A percentile compares a stretch with the other conserved stretches of the same genome.
Evolutionary conservation across 805 yeast species (phyloP).

Genomic region (Starmerella vaccinii): DNA sequence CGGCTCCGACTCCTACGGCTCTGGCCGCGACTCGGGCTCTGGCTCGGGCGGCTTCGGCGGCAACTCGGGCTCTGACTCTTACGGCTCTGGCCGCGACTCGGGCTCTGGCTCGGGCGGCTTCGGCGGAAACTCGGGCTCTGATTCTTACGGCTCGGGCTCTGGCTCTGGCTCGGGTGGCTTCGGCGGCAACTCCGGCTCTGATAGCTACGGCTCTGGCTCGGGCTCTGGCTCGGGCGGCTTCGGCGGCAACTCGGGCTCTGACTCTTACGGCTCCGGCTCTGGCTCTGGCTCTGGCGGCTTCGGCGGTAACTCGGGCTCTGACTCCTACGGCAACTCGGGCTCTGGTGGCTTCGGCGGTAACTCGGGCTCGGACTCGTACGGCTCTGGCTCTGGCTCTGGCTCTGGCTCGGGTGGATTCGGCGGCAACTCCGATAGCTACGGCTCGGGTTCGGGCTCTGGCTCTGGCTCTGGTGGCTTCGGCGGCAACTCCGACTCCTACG

Average conservation of each 20-base stretch:
- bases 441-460: constrained; percentile 10
- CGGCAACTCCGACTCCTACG: constrained; percentile 18
- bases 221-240: constrained; percentile 18
- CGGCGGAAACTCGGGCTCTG: constrained; percentile 27
- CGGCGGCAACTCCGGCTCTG: constrained; percentile 7
- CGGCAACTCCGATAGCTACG: constrained; percentile 22
- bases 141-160: constrained; percentile 28
- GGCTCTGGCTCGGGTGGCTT: constrained; percentile 14
- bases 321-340: constrained; percentile 26
- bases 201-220: constrained; percentile 11
- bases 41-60: constrained; percentile 12
- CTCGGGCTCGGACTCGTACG: constrained; percentile 14
- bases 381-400: constrained; percentile 24
- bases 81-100: constrained; percentile 24
- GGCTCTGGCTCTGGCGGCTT: constrained; percentile 30
- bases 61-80: constrained; percentile 9
- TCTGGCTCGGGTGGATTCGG: constrained; percentile 31
- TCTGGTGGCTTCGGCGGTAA: constrained; percentile 4
- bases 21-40: constrained; percentile 22
- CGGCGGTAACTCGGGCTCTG: constrained; percentile 17
- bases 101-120: constrained; percentile 11
- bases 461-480: constrained; percentile 30
- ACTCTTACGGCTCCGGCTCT: constrained; percentile 22
- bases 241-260: constrained; percentile 8
- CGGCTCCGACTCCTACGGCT: constrained; percentile 31